phyloP scores from a whole-genome alignment of 2,329 filamentous ascomycete genomes.

The Aspergillus thermomutatus region DNA sequence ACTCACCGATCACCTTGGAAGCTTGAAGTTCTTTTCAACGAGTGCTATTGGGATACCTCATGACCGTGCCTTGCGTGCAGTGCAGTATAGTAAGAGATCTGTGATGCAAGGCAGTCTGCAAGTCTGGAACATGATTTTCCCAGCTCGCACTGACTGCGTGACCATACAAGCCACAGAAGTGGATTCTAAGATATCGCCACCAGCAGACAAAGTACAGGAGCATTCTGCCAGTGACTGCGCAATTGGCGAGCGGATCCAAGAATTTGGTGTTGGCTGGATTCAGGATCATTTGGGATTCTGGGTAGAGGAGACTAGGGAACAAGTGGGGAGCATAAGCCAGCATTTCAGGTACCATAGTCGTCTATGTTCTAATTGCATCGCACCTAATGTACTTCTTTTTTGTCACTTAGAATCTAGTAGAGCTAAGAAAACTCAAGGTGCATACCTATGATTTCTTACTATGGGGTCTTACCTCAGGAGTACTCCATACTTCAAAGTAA shows the following conservation, averaged over 20 bases:
- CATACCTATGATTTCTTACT: background rate
- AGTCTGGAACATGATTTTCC: background rate
- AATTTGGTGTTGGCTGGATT: background rate
- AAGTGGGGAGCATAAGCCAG: background rate
- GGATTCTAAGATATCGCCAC: background rate
- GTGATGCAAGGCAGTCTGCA: background rate
- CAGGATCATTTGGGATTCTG: background rate
- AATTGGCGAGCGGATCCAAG: background rate
- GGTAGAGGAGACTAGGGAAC: background rate
- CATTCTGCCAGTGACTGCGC: background rate
- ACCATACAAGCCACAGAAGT: background rate
- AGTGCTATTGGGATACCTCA: background rate
- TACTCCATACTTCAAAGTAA: background rate
- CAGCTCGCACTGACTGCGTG: background rate
- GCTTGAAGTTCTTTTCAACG: background rate
- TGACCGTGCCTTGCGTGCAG: background rate
- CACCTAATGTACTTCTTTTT: too few relatives aligned
- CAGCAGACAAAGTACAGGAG: background rate
- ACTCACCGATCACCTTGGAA: background rate
- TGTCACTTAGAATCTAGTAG: too few relatives aligned
- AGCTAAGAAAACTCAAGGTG: background rate
- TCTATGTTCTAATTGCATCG: background rate
- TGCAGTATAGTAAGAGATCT: background rate
- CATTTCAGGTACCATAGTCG: background rate
- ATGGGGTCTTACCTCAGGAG: background rate